Base-by-base conservation (phyloP, 345 rosid genomes). In the Camelina sativa region DNA sequence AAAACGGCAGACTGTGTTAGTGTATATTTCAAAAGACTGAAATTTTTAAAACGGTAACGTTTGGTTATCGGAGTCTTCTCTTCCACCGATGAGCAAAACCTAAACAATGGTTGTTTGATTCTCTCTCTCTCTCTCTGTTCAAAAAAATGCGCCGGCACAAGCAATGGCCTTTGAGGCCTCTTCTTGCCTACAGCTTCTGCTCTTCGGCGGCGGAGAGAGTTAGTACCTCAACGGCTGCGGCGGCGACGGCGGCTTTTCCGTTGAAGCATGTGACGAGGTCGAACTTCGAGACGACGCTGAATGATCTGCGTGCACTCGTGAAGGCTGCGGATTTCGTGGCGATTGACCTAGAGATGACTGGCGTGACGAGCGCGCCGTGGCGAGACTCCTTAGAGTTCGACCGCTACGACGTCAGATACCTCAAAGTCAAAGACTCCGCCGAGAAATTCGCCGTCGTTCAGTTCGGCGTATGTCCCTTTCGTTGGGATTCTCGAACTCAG, bases 371-470 rank as follows among this genome's bases (percentile, higher is more conserved):
- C 74, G 88, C 97, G 11, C 96, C 96, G 4, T 95, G 98, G 99
- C 78, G 99, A 3, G 99, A 92, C 69, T 85, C 92, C 11, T 84
- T 88, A 22, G 92, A 90, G 71, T 86, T 86, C 38, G 99, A 95
- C 80, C 86, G 96, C 34, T 77, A 74, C 78, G 99, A 92, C 37
- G 82, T 95, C 13, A 68, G 85, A 6, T 95, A 90, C 82, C 91
- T 95, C 52, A 95, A 95, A 73, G 87, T 92, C 71, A 92, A 89
- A 81, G 98, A 95, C 70, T 95, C 99, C 67, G 99, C 90, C 43
- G 96, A 92, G 86, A 92, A 89, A 73, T 92, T 95, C 81, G 98
- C 96, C 66, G 93, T 92, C 65, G 82, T 95, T 58, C 99, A 95
- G 77, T 86, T 95, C 82, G 99, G 99, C 6, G 92, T 95, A 11